phyloP scores from a whole-genome alignment of 352 stramenopile species.

The Phytophthora ohioensis region DNA sequence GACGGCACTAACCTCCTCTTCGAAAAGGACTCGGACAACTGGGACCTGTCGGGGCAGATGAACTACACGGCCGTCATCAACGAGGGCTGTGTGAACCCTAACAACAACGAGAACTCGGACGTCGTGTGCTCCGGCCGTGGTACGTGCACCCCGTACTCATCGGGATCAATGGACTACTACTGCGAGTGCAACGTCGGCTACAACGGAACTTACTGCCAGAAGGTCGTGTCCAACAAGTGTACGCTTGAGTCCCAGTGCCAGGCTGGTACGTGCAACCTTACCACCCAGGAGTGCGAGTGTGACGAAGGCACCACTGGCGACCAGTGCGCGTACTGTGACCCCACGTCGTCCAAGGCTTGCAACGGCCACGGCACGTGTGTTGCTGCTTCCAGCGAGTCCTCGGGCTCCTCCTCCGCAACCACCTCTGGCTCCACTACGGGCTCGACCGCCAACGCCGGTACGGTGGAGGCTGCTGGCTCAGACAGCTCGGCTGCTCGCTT shows the following conservation, averaged over 20 bases:
- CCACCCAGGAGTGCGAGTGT: slow-evolving; percentile 72
- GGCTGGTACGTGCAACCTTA: slow-evolving; percentile 71
- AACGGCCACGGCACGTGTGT: slow-evolving; percentile 67
- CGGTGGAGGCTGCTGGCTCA: slow-evolving; percentile 27
- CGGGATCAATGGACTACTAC: slow-evolving; percentile 59
- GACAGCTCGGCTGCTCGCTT: slow-evolving; percentile 35
- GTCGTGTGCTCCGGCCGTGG: slow-evolving; percentile 83
- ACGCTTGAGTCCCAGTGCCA: slow-evolving; percentile 70
- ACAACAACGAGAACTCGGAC: slow-evolving; percentile 57
- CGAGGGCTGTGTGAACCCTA: slow-evolving; percentile 70
- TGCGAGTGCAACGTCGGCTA: slow-evolving; percentile 83
- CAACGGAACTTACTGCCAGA: slow-evolving; percentile 81
- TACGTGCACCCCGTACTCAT: slow-evolving; percentile 60
- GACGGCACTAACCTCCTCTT: slow-evolving; percentile 71
- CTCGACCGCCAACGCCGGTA: slow-evolving; percentile 21
- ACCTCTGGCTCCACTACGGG: slow-evolving; percentile 38
- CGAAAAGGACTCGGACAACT: slow-evolving; percentile 56
- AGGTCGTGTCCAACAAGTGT: slow-evolving; percentile 79
- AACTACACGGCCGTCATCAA: slow-evolving; percentile 70
- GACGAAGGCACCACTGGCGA: slow-evolving; percentile 64
- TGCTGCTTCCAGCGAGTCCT: slow-evolving; percentile 32
- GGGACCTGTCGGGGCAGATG: slow-evolving; percentile 57
- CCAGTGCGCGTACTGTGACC: slow-evolving; percentile 80
- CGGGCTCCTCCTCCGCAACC: slow-evolving; percentile 26
- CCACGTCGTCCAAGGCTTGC: slow-evolving; percentile 59